phyloP scores from a whole-genome alignment of 176 grass and related monocot genomes.

The Tillandsia fasciculata region DNA sequence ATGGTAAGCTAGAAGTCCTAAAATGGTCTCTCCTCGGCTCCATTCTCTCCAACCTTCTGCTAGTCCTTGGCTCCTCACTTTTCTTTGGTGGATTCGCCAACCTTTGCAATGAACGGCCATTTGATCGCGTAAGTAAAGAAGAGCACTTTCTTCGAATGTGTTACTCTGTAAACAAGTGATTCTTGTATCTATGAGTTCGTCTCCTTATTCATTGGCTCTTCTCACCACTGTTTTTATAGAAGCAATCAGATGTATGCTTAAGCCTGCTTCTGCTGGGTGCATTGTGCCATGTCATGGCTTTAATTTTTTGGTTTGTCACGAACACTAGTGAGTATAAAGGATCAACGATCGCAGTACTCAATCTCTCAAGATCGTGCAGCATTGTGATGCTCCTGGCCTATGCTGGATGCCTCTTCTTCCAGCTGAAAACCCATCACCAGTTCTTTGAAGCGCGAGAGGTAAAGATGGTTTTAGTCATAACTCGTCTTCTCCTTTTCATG shows the following conservation, averaged over 20 bases:
- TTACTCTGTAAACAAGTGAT: too few species aligned
- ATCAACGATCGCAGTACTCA: conserved; percentile 28
- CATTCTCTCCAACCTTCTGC: conserved; percentile 80
- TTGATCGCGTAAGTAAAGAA: not conserved
- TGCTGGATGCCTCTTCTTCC: conserved; percentile 63
- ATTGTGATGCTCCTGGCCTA: conserved; percentile 82
- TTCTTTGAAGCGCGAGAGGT: conserved; percentile 39
- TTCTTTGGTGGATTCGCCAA: conserved; percentile 61
- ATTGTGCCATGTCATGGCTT: not conserved
- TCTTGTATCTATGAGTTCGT: too few species aligned
- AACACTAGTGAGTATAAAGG: conserved; percentile 40
- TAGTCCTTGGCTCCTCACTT: conserved; percentile 73
- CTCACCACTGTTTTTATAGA: conserved; percentile 8
- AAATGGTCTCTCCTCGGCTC: conserved; percentile 80
- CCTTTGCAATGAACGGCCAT: conserved; percentile 12
- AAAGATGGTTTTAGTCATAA: not conserved
- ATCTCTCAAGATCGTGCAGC: conserved; percentile 68
- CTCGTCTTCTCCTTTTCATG: not conserved
- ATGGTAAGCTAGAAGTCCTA: conserved; percentile 65
- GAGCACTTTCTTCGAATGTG: too few species aligned
- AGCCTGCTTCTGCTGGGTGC: conserved; percentile 64
- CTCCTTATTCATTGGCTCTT: too few species aligned
- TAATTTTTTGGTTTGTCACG: not conserved
- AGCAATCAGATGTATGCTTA: conserved; percentile 52
- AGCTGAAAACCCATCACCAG: conserved; percentile 52